Conservation (phyloP, 1,284 basidiomycete genomes). For the Leucoagaricus sp. region DNA sequence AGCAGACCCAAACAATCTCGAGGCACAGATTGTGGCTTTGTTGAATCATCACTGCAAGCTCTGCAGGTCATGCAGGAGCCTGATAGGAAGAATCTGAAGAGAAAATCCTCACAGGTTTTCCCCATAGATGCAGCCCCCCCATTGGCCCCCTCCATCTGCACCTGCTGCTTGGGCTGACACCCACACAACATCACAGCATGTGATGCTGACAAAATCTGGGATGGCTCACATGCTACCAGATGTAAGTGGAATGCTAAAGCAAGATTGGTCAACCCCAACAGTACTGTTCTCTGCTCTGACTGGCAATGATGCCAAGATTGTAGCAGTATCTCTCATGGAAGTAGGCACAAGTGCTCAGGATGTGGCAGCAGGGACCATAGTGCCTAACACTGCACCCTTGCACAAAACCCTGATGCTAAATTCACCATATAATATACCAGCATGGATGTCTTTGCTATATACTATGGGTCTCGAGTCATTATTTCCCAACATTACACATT, state of each 20-base stretch:
- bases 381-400: conserved; percentile 28
- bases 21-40: no score
- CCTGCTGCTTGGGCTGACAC: conserved; percentile 23
- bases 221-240: conserved; percentile 13
- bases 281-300: conserved; percentile 17
- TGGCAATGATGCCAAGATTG: conserved; percentile 19
- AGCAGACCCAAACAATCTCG: no score
- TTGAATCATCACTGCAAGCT: no score
- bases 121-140: no score
- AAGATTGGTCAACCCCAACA: conserved; percentile 10
- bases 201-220: conserved; percentile 15
- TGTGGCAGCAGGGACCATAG: conserved; percentile 24
- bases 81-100: background rate
- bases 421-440: conserved; percentile 32
- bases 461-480: background rate
- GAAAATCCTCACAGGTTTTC: background rate
- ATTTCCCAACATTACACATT: conserved; percentile 23
- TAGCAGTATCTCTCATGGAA: background rate
- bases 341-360: conserved; percentile 21
- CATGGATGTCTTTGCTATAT: background rate
- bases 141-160: conserved; percentile 19
- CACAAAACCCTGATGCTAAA: conserved; percentile 19
- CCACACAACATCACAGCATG: conserved; percentile 20
- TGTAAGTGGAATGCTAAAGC: conserved; percentile 7
- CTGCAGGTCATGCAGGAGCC: background rate